These are phyloP conservation scores for Cercospora sp. DNA, from an alignment of 2,329 filamentous ascomycete genomes.

Conservation along the genomic window DNA sequence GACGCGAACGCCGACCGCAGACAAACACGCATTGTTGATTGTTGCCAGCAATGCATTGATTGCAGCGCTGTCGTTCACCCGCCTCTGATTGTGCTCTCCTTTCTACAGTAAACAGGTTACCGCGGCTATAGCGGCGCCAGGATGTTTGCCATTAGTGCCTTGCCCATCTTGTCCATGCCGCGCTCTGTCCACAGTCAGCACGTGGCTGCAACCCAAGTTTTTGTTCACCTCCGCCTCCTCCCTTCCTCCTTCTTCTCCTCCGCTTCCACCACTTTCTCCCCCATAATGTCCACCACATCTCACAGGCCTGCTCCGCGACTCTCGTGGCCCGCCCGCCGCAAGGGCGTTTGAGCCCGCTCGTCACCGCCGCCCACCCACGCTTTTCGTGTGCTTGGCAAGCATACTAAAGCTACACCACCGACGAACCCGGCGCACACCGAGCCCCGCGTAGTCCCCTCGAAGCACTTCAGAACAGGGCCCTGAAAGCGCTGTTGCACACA, in stretches of 20 bases:
- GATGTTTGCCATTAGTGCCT: not conserved
- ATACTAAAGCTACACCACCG: not conserved
- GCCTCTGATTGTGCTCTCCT: not conserved
- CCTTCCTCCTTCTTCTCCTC: not conserved
- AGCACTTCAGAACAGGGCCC: not conserved
- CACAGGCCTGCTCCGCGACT: slow-evolving; percentile 39
- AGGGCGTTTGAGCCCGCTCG: slow-evolving; percentile 49
- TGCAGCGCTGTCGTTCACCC: not conserved
- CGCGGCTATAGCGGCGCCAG: not conserved
- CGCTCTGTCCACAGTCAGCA: slow-evolving; percentile 2
- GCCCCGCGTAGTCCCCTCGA: not conserved
- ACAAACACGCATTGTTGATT: not conserved
- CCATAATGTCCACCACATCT: slow-evolving; percentile 33
- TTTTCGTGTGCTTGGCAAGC: slow-evolving; percentile 22
- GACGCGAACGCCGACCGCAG: not conserved
- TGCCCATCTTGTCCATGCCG: not conserved
- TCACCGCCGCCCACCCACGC: slow-evolving; percentile 15
- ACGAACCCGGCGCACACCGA: not conserved
- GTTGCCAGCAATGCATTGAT: not conserved
- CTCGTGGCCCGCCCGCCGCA: slow-evolving; percentile 51
- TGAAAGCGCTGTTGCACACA: not conserved
- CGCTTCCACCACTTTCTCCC: not conserved
- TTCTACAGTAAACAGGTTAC: not conserved
- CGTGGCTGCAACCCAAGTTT: not conserved
- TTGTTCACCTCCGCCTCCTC: slow-evolving; percentile 2